Conservation (phyloP, 1,284 basidiomycete genomes). For the Inonotus hispidus region DNA sequence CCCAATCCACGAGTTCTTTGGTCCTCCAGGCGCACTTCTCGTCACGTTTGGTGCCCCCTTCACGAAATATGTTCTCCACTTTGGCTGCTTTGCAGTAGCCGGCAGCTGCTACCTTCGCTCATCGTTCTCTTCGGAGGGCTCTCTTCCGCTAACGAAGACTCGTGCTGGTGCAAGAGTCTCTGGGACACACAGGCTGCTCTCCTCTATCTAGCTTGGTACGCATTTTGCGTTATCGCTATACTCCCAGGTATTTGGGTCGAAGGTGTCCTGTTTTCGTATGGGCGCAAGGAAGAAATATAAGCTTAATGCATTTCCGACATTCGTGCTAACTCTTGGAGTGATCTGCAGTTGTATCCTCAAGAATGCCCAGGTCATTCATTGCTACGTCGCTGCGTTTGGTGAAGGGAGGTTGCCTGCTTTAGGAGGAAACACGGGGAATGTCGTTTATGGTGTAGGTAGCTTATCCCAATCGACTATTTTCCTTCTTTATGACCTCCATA, state of each 20-base stretch:
- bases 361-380: constrained; percentile 65
- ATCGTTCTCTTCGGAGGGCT: constrained; percentile 41
- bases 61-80: constrained; percentile 77
- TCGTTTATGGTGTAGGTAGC: constrained; percentile 87
- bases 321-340: constrained; percentile 74
- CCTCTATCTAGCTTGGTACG: constrained; percentile 88
- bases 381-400: constrained; percentile 73
- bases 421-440: constrained; percentile 87
- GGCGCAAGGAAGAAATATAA: constrained; percentile 84
- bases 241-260: constrained; percentile 86
- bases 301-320: constrained; percentile 92
- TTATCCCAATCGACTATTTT: background rate
- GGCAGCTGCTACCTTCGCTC: constrained; percentile 69
- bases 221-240: constrained; percentile 74
- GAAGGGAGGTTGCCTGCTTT: constrained; percentile 72
- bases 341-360: constrained; percentile 63
- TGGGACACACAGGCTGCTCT: constrained; percentile 77
- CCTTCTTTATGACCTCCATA: too few species aligned
- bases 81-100: constrained; percentile 74
- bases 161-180: constrained; percentile 63
- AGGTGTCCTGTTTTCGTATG: constrained; percentile 73
- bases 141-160: constrained; percentile 41
- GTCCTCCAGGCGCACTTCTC: constrained; percentile 73
- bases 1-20: constrained; percentile 83
- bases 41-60: constrained; percentile 73